These are phyloP conservation scores for Parathielavia appendiculata DNA, from an alignment of 495 filamentous ascomycete genomes.

Conservation along the genomic window DNA sequence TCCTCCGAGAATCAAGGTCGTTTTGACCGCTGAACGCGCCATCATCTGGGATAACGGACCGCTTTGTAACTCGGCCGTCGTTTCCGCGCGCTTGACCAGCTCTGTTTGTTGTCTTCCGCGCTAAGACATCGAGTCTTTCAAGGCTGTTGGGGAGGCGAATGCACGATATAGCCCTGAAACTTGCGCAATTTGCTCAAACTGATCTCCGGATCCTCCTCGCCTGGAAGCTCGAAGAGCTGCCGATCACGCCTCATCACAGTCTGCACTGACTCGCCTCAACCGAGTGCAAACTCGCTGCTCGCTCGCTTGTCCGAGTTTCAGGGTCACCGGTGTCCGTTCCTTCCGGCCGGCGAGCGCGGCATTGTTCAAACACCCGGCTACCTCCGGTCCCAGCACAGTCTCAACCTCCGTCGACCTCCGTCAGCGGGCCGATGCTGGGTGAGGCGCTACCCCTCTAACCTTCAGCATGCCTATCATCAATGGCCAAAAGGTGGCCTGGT, in stretches of 20 bases:
- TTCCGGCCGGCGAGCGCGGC: neutral
- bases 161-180: constrained; percentile 3
- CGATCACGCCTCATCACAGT: neutral
- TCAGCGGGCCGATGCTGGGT: constrained; percentile 9
- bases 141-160: neutral
- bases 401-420: neutral
- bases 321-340: neutral
- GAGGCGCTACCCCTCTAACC: constrained; percentile 2
- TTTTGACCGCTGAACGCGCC: too few species aligned
- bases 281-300: neutral
- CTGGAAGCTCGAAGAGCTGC: neutral
- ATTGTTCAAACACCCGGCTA: neutral
- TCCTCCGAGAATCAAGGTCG: too few species aligned
- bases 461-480: constrained; percentile 51
- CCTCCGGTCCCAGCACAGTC: neutral
- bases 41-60: too few species aligned
- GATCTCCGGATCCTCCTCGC: neutral
- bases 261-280: constrained; percentile 8
- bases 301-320: neutral
- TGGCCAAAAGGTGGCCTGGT: constrained; percentile 58
- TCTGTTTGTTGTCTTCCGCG: neutral
- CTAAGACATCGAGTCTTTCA: neutral
- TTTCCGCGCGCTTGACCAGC: too few species aligned
- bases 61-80: too few species aligned
- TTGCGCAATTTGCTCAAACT: constrained; percentile 9